Evolutionary conservation across 306 rosid genomes (phyloP).

Genomic region (Potentilla sterilis): DNA sequence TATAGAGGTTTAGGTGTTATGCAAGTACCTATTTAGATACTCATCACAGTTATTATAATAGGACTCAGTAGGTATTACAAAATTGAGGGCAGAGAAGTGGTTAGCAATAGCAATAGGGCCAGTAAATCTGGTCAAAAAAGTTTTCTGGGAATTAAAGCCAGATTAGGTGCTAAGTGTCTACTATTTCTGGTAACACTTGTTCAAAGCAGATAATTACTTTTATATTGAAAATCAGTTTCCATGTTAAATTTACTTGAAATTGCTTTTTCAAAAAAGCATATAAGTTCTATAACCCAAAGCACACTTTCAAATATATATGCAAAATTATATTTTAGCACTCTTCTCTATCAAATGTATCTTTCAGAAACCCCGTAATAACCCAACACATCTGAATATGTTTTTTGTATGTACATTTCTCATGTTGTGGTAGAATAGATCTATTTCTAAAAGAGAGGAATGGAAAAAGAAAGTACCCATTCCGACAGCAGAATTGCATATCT

Average conservation of each 20-base stretch:
- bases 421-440: no score
- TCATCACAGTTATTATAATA: not conserved
- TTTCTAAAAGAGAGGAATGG: not conserved
- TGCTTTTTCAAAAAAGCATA: not conserved
- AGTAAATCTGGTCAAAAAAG: not conserved
- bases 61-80: not conserved
- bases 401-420: no score
- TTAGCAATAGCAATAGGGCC: not conserved
- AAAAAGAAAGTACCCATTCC: conserved; percentile 55
- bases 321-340: not conserved
- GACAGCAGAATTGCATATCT: conserved; percentile 76
- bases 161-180: no score
- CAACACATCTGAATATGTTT: not conserved
- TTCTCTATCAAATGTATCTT: not conserved
- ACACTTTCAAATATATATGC: not conserved
- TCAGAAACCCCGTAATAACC: not conserved
- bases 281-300: not conserved
- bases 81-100: not conserved
- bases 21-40: not conserved
- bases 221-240: not conserved
- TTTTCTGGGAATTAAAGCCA: no score
- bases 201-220: not conserved
- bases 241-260: not conserved
- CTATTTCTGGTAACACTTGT: no score
- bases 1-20: not conserved